A percentile compares a stretch with the other conserved stretches of the same genome.
These are phyloP conservation scores for Micractinium conductrix DNA, from an alignment of 139 green algal genomes.

Conservation along the genomic window DNA sequence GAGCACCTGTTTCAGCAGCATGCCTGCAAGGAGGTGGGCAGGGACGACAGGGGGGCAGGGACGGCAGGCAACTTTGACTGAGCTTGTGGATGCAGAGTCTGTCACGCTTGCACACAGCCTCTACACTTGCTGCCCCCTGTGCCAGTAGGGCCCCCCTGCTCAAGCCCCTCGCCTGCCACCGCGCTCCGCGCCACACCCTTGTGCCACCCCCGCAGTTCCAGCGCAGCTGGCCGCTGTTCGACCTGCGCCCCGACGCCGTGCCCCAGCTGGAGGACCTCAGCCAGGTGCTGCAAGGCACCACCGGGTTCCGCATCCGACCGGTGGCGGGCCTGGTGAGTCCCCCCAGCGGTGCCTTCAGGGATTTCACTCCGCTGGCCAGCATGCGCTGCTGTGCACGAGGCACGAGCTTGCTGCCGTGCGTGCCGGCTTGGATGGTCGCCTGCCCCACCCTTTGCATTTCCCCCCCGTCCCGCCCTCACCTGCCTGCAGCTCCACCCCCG, in stretches of 20 bases:
- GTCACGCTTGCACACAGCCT: neutral
- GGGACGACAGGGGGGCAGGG: neutral
- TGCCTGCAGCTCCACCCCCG: slow-evolving; percentile 83
- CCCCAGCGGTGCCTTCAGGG: neutral
- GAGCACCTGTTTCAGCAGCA: slow-evolving; percentile 70
- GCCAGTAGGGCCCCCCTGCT: neutral
- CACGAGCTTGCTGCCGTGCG: neutral
- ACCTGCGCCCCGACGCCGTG: slow-evolving; percentile 71
- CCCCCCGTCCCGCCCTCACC: neutral
- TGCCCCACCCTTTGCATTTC: neutral
- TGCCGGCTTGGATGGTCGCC: neutral
- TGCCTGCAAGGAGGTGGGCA: slow-evolving; percentile 69
- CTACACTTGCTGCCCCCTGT: neutral
- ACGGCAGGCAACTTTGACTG: neutral
- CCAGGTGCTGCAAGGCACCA: slow-evolving; percentile 59
- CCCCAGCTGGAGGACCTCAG: slow-evolving; percentile 86
- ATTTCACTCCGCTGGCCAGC: neutral
- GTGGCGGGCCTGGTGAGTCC: slow-evolving; percentile 76
- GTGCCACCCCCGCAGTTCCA: slow-evolving; percentile 46
- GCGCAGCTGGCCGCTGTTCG: slow-evolving; percentile 61
- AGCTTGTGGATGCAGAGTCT: no score
- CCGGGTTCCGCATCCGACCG: slow-evolving; percentile 81
- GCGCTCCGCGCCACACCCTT: neutral
- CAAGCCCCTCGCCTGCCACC: neutral
- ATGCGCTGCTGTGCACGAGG: neutral